These are phyloP conservation scores for Blastobotrys arbuscula DNA, from an alignment of 1,139 yeast species.

Conservation along the genomic window DNA sequence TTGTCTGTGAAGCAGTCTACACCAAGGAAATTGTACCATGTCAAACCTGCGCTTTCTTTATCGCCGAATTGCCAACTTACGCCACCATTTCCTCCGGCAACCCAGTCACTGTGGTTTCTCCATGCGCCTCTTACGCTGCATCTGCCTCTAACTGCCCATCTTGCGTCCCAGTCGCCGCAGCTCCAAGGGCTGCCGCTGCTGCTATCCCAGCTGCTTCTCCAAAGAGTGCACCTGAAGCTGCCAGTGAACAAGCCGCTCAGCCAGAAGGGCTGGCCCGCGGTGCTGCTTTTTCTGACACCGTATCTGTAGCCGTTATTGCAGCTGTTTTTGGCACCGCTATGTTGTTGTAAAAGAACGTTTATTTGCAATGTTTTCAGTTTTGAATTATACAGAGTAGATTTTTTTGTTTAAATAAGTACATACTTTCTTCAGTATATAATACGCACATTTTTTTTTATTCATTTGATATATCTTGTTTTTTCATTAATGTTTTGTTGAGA, in stretches of 20 bases:
- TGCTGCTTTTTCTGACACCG: background rate
- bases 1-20: constrained; percentile 18
- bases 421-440: no score
- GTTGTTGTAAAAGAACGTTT: constrained; percentile 14
- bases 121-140: constrained; percentile 15
- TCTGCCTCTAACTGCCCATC: constrained; percentile 5
- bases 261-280: background rate
- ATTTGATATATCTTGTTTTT: no score
- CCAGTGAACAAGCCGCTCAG: constrained; percentile 2
- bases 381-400: no score
- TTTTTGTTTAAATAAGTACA: no score
- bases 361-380: no score
- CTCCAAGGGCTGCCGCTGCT: constrained; percentile 8
- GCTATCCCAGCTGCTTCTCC: constrained; percentile 11
- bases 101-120: constrained; percentile 21
- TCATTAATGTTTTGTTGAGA: no score
- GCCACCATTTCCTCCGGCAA: constrained; percentile 17
- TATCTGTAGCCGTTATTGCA: constrained; percentile 5
- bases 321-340: constrained; percentile 14
- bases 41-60: constrained; percentile 16
- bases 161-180: background rate
- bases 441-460: no score
- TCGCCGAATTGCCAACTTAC: constrained; percentile 18
- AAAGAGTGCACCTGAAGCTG: constrained; percentile 10
- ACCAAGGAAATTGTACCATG: constrained; percentile 17